Percentiles rank a stretch among this genome's conserved stretches.
Conservation (phyloP, 202 grass and related monocot species). For the Carex arenaria region DNA sequence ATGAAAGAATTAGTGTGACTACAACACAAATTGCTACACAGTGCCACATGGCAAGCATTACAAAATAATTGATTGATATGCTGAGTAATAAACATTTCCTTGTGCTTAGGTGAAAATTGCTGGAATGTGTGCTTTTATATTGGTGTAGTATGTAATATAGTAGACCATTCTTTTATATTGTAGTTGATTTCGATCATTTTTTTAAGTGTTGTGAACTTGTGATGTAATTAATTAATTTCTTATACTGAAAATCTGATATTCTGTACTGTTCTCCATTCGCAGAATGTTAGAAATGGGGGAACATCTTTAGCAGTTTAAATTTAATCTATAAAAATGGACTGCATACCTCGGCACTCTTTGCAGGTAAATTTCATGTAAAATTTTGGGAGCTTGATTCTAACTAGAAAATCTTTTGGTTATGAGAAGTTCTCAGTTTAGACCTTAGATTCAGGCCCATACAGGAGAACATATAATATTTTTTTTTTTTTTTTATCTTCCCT, state of each 20-base stretch:
- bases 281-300: too few species aligned
- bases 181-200: neutral
- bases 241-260: neutral
- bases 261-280: neutral
- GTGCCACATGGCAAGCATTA: neutral
- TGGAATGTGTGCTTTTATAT: neutral
- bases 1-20: neutral
- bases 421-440: too few species aligned
- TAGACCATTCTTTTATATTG: neutral
- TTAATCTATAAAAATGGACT: too few species aligned
- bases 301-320: too few species aligned
- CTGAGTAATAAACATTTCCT: constrained; percentile 6
- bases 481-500: too few species aligned
- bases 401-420: too few species aligned
- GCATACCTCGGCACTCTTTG: too few species aligned
- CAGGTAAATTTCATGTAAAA: too few species aligned
- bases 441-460: too few species aligned
- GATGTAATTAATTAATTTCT: neutral
- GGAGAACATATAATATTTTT: too few species aligned
- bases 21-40: neutral
- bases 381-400: too few species aligned
- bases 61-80: neutral
- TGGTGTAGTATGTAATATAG: constrained; percentile 1
- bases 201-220: too few species aligned
- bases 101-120: neutral